A percentile compares a stretch with the other conserved stretches of the same genome.
Conservation (phyloP, 2,329 filamentous ascomycete species). For the Pseudocercospora crystallina region DNA sequence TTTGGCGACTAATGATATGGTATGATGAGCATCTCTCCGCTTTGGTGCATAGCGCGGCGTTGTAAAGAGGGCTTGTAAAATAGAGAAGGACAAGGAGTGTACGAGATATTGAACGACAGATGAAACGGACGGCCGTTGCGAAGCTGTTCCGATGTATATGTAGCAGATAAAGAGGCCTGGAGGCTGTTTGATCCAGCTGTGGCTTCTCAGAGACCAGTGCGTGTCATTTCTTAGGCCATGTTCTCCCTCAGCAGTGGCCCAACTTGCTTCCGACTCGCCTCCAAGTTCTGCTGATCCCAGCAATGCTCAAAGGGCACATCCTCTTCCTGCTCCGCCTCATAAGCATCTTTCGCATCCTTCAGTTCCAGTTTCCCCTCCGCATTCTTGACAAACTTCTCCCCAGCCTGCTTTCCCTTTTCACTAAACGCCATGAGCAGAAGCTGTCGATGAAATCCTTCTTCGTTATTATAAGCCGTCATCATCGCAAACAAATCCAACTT, state of each 20-base stretch:
- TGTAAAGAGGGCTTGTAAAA: too few relatives aligned
- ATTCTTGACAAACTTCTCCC: constrained; percentile 54
- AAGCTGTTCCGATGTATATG: too few relatives aligned
- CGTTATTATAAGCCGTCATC: constrained; percentile 65
- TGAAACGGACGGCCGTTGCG: not conserved
- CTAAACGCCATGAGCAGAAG: constrained; percentile 63
- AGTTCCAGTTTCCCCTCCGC: constrained; percentile 56
- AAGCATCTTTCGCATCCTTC: constrained; percentile 51
- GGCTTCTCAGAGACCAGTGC: too few relatives aligned
- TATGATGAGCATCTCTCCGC: not conserved
- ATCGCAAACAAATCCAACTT: constrained; percentile 63
- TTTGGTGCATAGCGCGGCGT: too few relatives aligned
- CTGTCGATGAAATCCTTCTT: constrained; percentile 63
- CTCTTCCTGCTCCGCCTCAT: constrained; percentile 36
- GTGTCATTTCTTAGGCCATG: constrained; percentile 31
- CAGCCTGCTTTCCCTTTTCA: constrained; percentile 52
- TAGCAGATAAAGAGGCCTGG: too few relatives aligned
- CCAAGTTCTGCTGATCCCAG: constrained; percentile 65
- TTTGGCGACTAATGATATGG: constrained; percentile 14
- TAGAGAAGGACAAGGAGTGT: not conserved
- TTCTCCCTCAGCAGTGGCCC: constrained; percentile 58
- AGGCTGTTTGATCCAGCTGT: too few relatives aligned
- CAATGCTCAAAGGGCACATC: constrained; percentile 51
- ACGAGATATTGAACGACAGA: not conserved
- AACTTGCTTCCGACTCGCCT: constrained; percentile 63